Base-by-base conservation (phyloP, 441 rosid species). In the Iberis amara region DNA sequence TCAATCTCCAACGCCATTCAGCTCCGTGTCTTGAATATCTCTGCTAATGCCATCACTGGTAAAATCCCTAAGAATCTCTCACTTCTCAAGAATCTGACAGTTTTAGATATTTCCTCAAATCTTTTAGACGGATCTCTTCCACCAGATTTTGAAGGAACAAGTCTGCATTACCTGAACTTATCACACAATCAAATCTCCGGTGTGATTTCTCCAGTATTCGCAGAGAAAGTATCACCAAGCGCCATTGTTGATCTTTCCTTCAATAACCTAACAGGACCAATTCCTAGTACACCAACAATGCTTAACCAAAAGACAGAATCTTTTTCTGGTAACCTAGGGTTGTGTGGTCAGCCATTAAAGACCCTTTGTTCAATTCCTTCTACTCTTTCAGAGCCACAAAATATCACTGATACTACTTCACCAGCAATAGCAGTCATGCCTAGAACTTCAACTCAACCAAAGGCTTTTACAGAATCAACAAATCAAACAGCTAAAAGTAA, bases 391-490 rank as follows among this genome's bases (percentile, higher is more conserved):
- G 62, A 78, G 33, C 80, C 83, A 48, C 94, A 77, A 6, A 82
- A 82, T 15, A 57, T 24, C 43, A 59, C 91, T 11, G 63, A 74
- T 0, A 73, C 68, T 4, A 61, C 59, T 42, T 69, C 94, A 9
- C 95, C 97, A 8, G 95, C 95, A n/a, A 80, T 89, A 41, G 94
- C 95, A 15, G 95, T 80, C n/a, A 79, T 89, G 30, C 95, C 95
- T 0, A 49, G 75, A n/a, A 51, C 27, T 4, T 62, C 86, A 8
- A 0, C 61, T 6, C 60, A 51, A 27, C 60, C 78, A 39, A 65
- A 42, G 39, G 45, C 81, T 28, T 49, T 62, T 26, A 49, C 30
- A 70, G 45, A 68, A 18, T 28, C 65, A 32, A 59, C 54, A 24
- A 76, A 38, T 30, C 79, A 75, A 52, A 8, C 75, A 43, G 23